Conservation (phyloP, 1,284 basidiomycete species). For the Ceratorhiza oryzae-sativae region DNA sequence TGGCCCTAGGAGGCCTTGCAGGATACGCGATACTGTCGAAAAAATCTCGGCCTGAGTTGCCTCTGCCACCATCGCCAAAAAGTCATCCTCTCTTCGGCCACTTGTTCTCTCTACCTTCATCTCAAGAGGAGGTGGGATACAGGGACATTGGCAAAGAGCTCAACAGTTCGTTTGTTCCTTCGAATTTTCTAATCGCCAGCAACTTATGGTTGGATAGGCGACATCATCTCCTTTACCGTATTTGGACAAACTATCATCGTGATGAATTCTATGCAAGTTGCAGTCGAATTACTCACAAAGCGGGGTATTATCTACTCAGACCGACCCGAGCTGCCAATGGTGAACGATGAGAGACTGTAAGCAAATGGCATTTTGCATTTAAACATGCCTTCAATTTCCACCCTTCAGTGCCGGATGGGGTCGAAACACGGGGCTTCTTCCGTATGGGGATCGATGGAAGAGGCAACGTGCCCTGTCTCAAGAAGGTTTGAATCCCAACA, state of each 20-base stretch:
- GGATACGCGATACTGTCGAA: not conserved
- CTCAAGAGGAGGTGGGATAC: constrained; percentile 20
- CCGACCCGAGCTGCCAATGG: constrained; percentile 26
- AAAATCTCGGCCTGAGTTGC: not conserved
- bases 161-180: constrained; percentile 4
- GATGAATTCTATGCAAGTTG: constrained; percentile 23
- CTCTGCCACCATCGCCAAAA: constrained; percentile 20
- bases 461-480: not conserved
- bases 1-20: not conserved
- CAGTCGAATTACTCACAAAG: constrained; percentile 2
- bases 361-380: not conserved
- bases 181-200: no score
- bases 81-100: constrained; percentile 5
- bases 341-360: constrained; percentile 1
- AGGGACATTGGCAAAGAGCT: constrained; percentile 11
- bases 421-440: not conserved
- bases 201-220: not conserved
- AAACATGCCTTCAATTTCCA: not conserved
- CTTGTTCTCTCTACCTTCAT: not conserved
- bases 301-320: constrained; percentile 36
- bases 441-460: constrained; percentile 13
- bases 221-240: constrained; percentile 32
- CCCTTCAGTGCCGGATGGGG: constrained; percentile 1
- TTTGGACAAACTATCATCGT: constrained; percentile 35
- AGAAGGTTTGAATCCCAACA: not conserved